Evolutionary conservation across 331 rosid species (phyloP).

Genomic region (Dryas integrifolia): DNA sequence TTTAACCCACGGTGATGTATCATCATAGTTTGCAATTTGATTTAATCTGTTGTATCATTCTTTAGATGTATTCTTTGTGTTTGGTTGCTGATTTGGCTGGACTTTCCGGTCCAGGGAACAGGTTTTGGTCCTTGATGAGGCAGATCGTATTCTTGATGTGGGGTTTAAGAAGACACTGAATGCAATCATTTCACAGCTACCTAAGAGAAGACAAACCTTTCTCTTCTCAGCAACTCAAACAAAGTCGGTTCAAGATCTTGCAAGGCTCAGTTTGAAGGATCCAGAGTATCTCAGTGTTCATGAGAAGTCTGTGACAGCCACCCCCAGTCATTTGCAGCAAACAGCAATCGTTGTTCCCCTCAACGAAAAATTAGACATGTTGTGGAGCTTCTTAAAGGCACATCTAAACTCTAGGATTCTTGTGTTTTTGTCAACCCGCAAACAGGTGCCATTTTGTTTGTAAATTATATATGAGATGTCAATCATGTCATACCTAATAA

Average conservation of each 20-base stretch:
- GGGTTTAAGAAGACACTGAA: constrained; percentile 71
- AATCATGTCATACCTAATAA: background rate
- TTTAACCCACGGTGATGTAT: background rate
- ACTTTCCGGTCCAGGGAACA: constrained; percentile 46
- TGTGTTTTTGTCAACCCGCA: constrained; percentile 85
- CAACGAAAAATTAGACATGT: constrained; percentile 72
- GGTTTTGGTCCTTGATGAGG: constrained; percentile 96
- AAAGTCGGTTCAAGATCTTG: constrained; percentile 80
- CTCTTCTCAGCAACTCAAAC: constrained; percentile 97
- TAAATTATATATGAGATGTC: background rate
- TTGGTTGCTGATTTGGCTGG: constrained; percentile 34
- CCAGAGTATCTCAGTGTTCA: constrained; percentile 95
- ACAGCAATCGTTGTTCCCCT: constrained; percentile 70
- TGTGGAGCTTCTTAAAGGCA: constrained; percentile 91
- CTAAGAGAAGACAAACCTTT: constrained; percentile 78
- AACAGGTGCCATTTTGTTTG: constrained; percentile 48
- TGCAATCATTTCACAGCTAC: constrained; percentile 90
- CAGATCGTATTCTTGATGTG: constrained; percentile 82
- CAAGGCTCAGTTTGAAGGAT: constrained; percentile 92
- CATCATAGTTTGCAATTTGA: too few relatives aligned
- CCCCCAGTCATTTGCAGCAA: constrained; percentile 71
- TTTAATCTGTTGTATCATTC: background rate
- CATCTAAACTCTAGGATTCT: constrained; percentile 73
- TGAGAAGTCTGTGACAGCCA: constrained; percentile 76
- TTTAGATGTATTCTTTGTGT: background rate